Evolutionary conservation across 2,329 filamentous ascomycete genomes (phyloP), one percentile per base, ranked within the genome.

Genomic region (Pezicula carpinea): DNA sequence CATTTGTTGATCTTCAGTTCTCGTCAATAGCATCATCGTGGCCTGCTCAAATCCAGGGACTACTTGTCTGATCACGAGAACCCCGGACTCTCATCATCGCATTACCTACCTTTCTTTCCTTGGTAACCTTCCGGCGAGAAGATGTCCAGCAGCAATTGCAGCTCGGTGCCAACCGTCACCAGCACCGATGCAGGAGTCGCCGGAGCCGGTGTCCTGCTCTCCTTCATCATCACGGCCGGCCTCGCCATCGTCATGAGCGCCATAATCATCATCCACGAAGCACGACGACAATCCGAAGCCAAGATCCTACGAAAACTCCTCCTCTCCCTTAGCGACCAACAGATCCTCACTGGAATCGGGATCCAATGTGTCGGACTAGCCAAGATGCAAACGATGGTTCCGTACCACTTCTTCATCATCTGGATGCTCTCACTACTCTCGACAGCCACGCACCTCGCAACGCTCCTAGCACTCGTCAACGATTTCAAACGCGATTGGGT

Each of bases 351-450:
- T 15, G 82, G 83, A 34, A 85, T 86, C 60, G 81, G 78, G n/a
- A 78, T 87, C 47, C 82, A 86, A 61, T 72, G 70, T 47, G 72
- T 86, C 19, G 83, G 77, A 0, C 72, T 87, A 1, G 76, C 76
- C 4, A 80, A 81, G 58, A 75, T 78, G 59, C 65, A 73, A 39
- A 69, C 69, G 5, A 74, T 86, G 61, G 73, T 82, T 0, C 75
- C 80, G 0, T 87, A 87, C 60, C 82, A 87, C 64, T 85, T 86
- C 68, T 85, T 85, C 67, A 74, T 85, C 46, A 77, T 86, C 53
- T 86, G 82, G 82, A 82, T 85, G 68, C 67, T 86, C 2, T 80
- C 79, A 0, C 65, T 84, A 11, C 69, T 86, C 6, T 80, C 80
- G 14, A 84, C 80, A 53, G 78, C 80, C 1, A 83, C 82, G 3